Evolutionary conservation across 495 filamentous ascomycete species (phyloP).

Genomic region (Hypoxylon intermedium): DNA sequence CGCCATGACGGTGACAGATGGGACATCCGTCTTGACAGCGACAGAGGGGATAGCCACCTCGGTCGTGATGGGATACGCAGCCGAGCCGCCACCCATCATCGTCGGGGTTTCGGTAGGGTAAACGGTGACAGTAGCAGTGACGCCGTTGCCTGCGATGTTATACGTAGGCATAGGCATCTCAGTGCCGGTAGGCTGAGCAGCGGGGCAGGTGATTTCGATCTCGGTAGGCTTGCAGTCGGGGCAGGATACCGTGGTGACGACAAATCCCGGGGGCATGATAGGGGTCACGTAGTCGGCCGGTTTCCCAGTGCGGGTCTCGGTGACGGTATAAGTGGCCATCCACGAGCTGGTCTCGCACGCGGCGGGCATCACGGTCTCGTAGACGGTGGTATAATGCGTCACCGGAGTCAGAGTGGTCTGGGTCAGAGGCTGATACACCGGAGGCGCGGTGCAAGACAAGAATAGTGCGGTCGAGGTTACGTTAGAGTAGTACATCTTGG

Average conservation of each 20-base stretch:
- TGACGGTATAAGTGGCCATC: slow-evolving; percentile 56
- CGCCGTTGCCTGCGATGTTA: slow-evolving; percentile 45
- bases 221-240: slow-evolving; percentile 37
- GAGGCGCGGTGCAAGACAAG: slow-evolving; percentile 25
- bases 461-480: slow-evolving; percentile 24
- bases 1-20: background rate
- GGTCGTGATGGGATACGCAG: slow-evolving; percentile 2
- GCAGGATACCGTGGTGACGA: slow-evolving; percentile 49
- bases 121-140: slow-evolving; percentile 44
- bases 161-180: slow-evolving; percentile 26
- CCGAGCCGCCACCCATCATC: slow-evolving; percentile 1
- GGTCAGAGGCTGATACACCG: slow-evolving; percentile 14
- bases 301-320: slow-evolving; percentile 48
- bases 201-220: slow-evolving; percentile 47
- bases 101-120: background rate
- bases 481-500: slow-evolving; percentile 40
- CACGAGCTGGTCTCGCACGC: slow-evolving; percentile 50
- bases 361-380: slow-evolving; percentile 49
- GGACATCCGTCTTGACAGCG: background rate
- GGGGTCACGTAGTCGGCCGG: slow-evolving; percentile 34
- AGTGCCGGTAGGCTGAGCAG: slow-evolving; percentile 39
- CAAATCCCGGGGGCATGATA: slow-evolving; percentile 47
- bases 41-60: background rate
- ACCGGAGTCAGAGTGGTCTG: slow-evolving; percentile 26
- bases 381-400: slow-evolving; percentile 49